Base-by-base conservation (phyloP, 805 yeast species). In the Starmerella bombicola region DNA sequence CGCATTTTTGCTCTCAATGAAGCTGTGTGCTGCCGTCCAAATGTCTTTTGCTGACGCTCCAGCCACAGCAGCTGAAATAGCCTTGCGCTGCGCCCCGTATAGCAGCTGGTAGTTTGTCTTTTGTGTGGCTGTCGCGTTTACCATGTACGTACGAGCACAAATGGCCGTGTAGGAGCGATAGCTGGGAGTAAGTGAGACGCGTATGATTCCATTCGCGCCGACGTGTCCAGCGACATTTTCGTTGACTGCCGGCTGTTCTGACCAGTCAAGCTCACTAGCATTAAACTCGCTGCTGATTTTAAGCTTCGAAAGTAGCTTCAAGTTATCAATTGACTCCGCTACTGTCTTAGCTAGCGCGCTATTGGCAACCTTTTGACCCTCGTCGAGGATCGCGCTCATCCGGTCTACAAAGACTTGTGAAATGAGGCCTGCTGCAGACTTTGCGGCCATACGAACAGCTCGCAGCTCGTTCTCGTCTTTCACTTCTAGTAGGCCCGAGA, bases 161-260 rank as follows among this genome's bases (percentile, higher is more conserved):
- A 81, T 83, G 5, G 95, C 80, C 59, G 95, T 83, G 62, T 88
- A 88, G 34, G 80, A 76, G 56, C 77, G 82, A 64, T 85, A 88
- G 54, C 95, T 73, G 46, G 88, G 68, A 40, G 95, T 95, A 46
- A 91, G 63, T 2, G 93, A 77, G 5, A 93, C 73, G 49, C 85
- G 62, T 38, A 88, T 85, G 26, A 81, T 84, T 19, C 94, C 88
- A 13, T 73, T 72, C 7, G 82, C 79, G 36, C 71, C 70, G 38
- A 80, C 65, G 49, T 71, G 73, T 47, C 71, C 73, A 2, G 16
- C 26, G 10, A 17, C 19, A 45, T 74, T 70, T 38, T 74, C 73
- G 40, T 93, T 93, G 51, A 93, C 79, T 63, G 84, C 93, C 22
- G 97, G 96, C 41, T 85, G 75, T 60, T 82, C 84, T 50, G 93